phyloP scores from a whole-genome alignment of 2,329 filamentous ascomycete species.

The Fonsecaea pedrosoi region DNA sequence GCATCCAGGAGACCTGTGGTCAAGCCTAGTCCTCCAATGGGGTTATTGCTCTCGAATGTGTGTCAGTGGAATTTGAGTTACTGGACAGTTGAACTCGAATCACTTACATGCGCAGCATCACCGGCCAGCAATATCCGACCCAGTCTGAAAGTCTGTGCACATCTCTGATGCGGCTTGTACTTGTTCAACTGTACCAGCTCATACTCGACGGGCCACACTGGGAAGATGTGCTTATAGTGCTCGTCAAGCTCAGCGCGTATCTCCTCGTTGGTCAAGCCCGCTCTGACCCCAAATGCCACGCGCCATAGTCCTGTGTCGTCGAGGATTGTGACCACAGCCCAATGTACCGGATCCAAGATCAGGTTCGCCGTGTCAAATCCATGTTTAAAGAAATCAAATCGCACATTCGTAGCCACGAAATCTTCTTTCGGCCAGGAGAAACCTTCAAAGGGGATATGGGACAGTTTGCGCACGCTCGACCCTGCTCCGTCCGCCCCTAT shows the following conservation, averaged over 20 bases:
- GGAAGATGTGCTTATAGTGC: slow-evolving; percentile 37
- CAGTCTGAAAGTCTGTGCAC: slow-evolving; percentile 31
- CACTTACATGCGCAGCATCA: slow-evolving; percentile 36
- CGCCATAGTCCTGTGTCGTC: slow-evolving; percentile 49
- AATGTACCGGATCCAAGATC: slow-evolving; percentile 32
- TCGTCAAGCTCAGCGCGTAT: slow-evolving; percentile 39
- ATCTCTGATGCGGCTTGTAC: slow-evolving; percentile 36
- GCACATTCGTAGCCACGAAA: slow-evolving; percentile 33
- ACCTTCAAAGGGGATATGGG: slow-evolving; percentile 32
- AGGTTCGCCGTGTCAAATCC: slow-evolving; percentile 34
- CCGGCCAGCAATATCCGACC: slow-evolving; percentile 35
- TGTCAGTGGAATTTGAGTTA: not conserved
- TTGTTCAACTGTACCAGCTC: slow-evolving; percentile 35
- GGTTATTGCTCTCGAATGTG: slow-evolving; percentile 34
- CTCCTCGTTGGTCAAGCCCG: slow-evolving; percentile 41
- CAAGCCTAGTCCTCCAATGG: slow-evolving; percentile 37
- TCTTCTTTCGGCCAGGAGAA: slow-evolving; percentile 36
- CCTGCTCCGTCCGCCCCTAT: slow-evolving; percentile 32
- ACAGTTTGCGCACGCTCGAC: slow-evolving; percentile 32
- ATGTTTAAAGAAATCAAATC: slow-evolving; percentile 34
- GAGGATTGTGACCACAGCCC: slow-evolving; percentile 46
- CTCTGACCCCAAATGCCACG: slow-evolving; percentile 50
- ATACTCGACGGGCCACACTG: slow-evolving; percentile 38
- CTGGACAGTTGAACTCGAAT: not conserved
- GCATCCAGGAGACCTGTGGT: slow-evolving; percentile 37